These are phyloP conservation scores for Hanseniaspora pseudoguilliermondii DNA, from an alignment of 805 yeast species.

Conservation along the genomic window DNA sequence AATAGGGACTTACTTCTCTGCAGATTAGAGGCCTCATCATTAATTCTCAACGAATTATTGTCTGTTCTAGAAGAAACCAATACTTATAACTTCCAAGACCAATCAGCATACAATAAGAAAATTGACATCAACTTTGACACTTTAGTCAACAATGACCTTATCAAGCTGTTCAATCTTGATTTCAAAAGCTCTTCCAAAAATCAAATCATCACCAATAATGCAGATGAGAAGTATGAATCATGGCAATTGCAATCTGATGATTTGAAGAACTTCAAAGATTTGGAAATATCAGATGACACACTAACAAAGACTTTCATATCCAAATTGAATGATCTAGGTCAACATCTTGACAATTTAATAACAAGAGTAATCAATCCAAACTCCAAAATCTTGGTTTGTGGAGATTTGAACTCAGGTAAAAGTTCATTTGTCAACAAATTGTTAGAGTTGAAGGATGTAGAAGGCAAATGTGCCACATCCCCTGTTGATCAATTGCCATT, in stretches of 20 bases:
- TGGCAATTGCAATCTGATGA: not conserved
- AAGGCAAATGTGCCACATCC: not conserved
- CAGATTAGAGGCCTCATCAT: constrained; percentile 1
- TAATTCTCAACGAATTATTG: not conserved
- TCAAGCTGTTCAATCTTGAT: not conserved
- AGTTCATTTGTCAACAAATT: constrained; percentile 91
- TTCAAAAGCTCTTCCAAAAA: constrained; percentile 4
- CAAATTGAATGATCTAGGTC: constrained; percentile 45
- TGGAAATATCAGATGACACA: constrained; percentile 7
- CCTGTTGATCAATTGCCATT: constrained; percentile 98
- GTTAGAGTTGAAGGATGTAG: constrained; percentile 53
- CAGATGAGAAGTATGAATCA: not conserved
- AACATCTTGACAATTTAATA: constrained; percentile 57
- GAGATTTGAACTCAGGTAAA: constrained; percentile 93
- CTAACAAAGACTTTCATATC: not conserved
- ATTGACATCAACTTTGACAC: not conserved
- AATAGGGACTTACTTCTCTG: constrained; percentile 8
- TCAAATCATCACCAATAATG: not conserved
- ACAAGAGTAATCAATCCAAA: constrained; percentile 83
- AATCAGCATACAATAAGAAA: not conserved
- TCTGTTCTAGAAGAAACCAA: not conserved
- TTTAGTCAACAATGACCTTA: not conserved
- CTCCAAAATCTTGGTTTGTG: constrained; percentile 90
- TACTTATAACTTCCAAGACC: not conserved
- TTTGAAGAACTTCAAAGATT: constrained; percentile 8